phyloP scores from a whole-genome alignment of 192 early-diverging fungal genomes.

The Coemansia sp. region DNA sequence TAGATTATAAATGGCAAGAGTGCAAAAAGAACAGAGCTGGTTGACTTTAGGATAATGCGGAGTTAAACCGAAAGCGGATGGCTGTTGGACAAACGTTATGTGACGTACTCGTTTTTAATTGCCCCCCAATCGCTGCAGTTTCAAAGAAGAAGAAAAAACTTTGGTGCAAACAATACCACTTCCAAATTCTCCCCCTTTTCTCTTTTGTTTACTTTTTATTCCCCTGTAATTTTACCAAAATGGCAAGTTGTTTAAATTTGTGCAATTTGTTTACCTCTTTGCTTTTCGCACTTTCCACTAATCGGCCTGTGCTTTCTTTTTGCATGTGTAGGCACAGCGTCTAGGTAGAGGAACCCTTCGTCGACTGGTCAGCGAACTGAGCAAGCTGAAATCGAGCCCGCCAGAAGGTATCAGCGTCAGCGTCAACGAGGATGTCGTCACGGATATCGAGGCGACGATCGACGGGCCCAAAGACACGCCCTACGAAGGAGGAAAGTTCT shows the following conservation, averaged over 20 bases:
- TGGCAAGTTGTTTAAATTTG: slow-evolving; percentile 5
- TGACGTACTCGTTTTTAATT: background rate
- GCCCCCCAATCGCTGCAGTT: background rate
- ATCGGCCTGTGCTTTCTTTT: background rate
- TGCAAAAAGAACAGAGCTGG: background rate
- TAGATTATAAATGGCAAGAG: background rate
- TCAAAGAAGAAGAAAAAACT: background rate
- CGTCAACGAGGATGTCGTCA: slow-evolving; percentile 68
- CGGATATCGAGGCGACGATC: slow-evolving; percentile 86
- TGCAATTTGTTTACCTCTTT: background rate
- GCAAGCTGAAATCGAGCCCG: slow-evolving; percentile 58
- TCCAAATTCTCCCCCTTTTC: background rate
- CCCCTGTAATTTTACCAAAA: background rate
- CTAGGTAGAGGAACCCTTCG: slow-evolving; percentile 48
- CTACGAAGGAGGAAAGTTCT: slow-evolving; percentile 79
- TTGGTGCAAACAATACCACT: background rate
- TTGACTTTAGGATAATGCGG: background rate
- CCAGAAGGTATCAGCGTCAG: slow-evolving; percentile 86
- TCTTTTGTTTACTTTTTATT: background rate
- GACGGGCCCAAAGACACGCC: slow-evolving; percentile 87
- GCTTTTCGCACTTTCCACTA: background rate
- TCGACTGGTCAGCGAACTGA: slow-evolving; percentile 63
- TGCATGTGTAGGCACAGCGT: slow-evolving; percentile 28
- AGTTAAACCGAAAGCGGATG: background rate
- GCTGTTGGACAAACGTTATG: background rate